Conservation (phyloP, 78 protist genomes). For the Salpingoeca rosetta region DNA sequence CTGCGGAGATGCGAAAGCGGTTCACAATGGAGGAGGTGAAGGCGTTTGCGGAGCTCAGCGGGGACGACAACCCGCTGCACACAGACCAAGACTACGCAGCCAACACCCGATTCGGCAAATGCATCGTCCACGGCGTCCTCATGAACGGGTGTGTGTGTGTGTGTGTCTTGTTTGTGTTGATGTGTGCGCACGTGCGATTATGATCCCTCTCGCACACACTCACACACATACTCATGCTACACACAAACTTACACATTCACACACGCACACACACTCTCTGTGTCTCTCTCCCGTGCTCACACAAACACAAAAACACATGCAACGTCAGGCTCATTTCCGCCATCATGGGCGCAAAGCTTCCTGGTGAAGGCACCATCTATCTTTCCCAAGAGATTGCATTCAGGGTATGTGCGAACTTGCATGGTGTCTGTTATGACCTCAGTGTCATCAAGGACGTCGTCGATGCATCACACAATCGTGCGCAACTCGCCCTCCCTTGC, state of each 20-base stretch:
- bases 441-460: too few species aligned
- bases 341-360: not conserved
- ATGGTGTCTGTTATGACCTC: too few species aligned
- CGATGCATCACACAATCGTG: not conserved
- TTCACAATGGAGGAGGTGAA: not conserved
- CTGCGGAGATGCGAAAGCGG: not conserved
- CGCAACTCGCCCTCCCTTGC: not conserved
- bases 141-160: not conserved
- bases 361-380: not conserved
- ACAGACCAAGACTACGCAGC: not conserved
- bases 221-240: not conserved
- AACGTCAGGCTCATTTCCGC: not conserved
- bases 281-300: not conserved
- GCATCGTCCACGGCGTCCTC: conserved; percentile 3
- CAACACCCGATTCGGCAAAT: not conserved
- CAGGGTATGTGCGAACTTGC: not conserved
- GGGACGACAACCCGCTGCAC: not conserved
- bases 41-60: not conserved
- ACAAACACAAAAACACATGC: too few species aligned
- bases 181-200: not conserved
- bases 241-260: not conserved
- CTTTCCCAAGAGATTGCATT: not conserved
- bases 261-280: not conserved
- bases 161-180: not conserved
- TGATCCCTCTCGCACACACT: too few species aligned